Base-by-base conservation (phyloP, 352 stramenopile species). In the Pythium coloratum region DNA sequence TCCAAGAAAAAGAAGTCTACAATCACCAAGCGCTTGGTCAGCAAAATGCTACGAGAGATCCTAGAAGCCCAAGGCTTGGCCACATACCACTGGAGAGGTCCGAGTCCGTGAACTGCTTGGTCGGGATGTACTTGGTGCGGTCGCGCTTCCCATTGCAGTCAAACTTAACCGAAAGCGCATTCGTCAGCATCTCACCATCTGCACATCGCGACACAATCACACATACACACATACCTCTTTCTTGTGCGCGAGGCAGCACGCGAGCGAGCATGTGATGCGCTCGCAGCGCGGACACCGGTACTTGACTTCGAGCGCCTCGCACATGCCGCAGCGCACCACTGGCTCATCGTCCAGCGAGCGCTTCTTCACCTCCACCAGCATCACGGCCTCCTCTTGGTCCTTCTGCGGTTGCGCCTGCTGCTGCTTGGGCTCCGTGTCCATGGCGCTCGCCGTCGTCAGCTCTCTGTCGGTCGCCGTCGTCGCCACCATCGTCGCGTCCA, bases 201-300 rank as follows among this genome's bases (percentile, higher is more conserved):
- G 2, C 34, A 40, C 12, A 30, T 3, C 8, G 7, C 34, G 34
- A 9, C 34, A 46, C 38, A 16, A 46, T 13, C 38, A 46, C 38
- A 20, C 38, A 26, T 10, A 26, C 42, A 18, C 40, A 20, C 40
- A 24, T 55, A 88, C 87, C 76, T 90, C 53, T 40, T 88, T 92
- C 76, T 95, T 95, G 76, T 95, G 87, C 13, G 66, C 78, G 26
- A 92, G 53, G 57, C 87, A 95, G 75, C 87, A 95, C 16, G 72
- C 67, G 53, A 95, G 69, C 49, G 85, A 93, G 66, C 87, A 95
- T 59, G 87, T 93, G 72, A 92, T 81, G 63, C 85, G 81, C 67
- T 95, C 87, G 62, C 87, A 95, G 59, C 84, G 76, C 40, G 87
- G 87, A 78, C 87, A 95, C 54, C 87, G 85, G 67, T 95, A 95